Evolutionary conservation across 441 rosid genomes (phyloP).

Genomic region (Pelargonium cotyledonis): DNA sequence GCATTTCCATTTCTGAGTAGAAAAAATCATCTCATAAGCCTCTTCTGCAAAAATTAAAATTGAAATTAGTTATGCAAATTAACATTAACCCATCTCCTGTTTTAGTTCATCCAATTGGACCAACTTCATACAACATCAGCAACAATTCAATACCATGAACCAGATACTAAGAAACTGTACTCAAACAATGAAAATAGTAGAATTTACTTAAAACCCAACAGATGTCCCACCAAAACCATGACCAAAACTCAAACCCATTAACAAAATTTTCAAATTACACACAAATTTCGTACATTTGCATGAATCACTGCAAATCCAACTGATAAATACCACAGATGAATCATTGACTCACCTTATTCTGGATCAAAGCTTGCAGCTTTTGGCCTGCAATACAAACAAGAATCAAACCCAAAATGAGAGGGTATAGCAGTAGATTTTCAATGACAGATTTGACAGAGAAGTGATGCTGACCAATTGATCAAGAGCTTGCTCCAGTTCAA

Average conservation of each 20-base stretch:
- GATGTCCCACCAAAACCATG: background rate
- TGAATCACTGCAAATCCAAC: background rate
- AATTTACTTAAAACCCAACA: background rate
- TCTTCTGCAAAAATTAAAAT: slow-evolving; percentile 14
- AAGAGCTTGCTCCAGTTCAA: background rate
- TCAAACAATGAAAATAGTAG: background rate
- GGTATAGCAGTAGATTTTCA: background rate
- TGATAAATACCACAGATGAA: background rate
- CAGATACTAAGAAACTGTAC: background rate
- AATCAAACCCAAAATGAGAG: background rate
- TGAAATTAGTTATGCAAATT: background rate
- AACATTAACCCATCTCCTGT: background rate
- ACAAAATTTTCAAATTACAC: background rate
- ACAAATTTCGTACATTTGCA: background rate
- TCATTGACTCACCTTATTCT: background rate
- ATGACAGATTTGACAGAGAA: background rate
- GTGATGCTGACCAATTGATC: no score
- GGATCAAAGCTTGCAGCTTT: background rate
- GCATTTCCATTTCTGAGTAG: slow-evolving; percentile 50
- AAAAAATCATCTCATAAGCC: slow-evolving; percentile 33
- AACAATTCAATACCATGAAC: background rate
- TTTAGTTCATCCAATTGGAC: background rate
- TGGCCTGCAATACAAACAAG: background rate
- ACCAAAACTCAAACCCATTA: background rate
- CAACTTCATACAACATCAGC: background rate